Evolutionary conservation across 2,329 filamentous ascomycete genomes (phyloP), one percentile per base, ranked within the genome.

Genomic region (Penicillium vulpinum): DNA sequence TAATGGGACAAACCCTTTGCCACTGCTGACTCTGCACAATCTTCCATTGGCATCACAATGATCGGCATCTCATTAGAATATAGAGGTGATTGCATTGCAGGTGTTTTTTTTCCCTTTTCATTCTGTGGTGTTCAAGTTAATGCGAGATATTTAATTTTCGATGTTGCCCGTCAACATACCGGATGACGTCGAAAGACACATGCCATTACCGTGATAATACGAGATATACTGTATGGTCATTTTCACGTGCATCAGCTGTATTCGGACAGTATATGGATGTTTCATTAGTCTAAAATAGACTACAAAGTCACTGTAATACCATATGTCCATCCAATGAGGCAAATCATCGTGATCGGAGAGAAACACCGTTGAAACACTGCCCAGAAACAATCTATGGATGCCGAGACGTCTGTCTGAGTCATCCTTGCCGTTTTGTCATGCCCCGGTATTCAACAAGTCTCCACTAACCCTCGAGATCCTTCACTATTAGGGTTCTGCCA

Each of bases 1-100:
- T 70, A 74, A 74, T 67, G 72, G 72, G 51, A 54, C 29, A 36
- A n/a, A 61, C 59, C 50, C 47, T 51, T 53, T 39, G 35, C 49
- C 56, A 64, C 58, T 57, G 59, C 56, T 49, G 33, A 50, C 33
- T 51, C 10, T 28, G 3, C 18, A 8, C 10, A 26, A 22, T 38
- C 24, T 38, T 44, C 10, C 47, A 28, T 51, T 21, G 9, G n/a
- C 15, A 13, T 26, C 9, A 56, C 26, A 8, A 31, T 31, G 47
- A 59, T 65, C 59, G 51, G 59, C 33, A 62, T 53, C 56, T 62
- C 56, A 53, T 36, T 11, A 16, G 35, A 36, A 49, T 21, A 5
- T 6, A 10, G 2, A 35, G 2, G 22, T 15, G 1, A 48, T n/a
- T 16, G 1, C 10, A 22, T 21, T 41, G 10, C 26, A 36, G 13